Percentiles rank a stretch among this genome's conserved stretches.
phyloP scores from a whole-genome alignment of 768 basidiomycete genomes.

The Suillus tomentosus region DNA sequence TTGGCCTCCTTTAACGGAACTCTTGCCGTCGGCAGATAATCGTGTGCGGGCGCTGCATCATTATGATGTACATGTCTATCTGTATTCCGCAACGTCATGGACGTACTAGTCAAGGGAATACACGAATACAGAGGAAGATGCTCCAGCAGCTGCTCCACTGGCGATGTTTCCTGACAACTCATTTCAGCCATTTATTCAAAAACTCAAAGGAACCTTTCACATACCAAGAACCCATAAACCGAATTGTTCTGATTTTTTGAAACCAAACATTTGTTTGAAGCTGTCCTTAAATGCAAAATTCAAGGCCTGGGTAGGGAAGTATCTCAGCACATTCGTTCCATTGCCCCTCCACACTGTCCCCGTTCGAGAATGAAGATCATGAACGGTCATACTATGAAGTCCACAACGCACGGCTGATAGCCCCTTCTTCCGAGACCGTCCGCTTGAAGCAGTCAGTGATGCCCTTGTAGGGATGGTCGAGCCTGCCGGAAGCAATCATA shows the following conservation, averaged over 20 bases:
- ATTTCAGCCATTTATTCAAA: not conserved
- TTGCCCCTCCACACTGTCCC: slow-evolving; percentile 47
- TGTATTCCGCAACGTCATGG: not conserved
- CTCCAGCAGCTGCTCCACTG: slow-evolving; percentile 47
- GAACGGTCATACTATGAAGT: slow-evolving; percentile 3
- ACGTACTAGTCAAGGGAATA: slow-evolving; percentile 48
- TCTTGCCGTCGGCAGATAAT: slow-evolving; percentile 43
- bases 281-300: slow-evolving; percentile 52
- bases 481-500: slow-evolving; percentile 38
- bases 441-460: slow-evolving; percentile 38
- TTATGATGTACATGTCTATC: not conserved
- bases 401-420: slow-evolving; percentile 35
- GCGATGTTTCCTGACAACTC: slow-evolving; percentile 37
- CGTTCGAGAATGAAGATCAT: not conserved
- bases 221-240: slow-evolving; percentile 38
- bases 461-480: slow-evolving; percentile 38
- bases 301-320: slow-evolving; percentile 49
- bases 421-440: slow-evolving; percentile 39
- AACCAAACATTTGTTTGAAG: slow-evolving; percentile 41
- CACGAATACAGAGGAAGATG: slow-evolving; percentile 43
- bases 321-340: slow-evolving; percentile 44
- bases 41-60: slow-evolving; percentile 41
- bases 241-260: slow-evolving; percentile 40
- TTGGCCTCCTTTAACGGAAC: slow-evolving; percentile 37
- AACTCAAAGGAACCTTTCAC: not conserved